Evolutionary conservation across 2,329 filamentous ascomycete genomes (phyloP).

Genomic region (Coniochaeta prunicola): DNA sequence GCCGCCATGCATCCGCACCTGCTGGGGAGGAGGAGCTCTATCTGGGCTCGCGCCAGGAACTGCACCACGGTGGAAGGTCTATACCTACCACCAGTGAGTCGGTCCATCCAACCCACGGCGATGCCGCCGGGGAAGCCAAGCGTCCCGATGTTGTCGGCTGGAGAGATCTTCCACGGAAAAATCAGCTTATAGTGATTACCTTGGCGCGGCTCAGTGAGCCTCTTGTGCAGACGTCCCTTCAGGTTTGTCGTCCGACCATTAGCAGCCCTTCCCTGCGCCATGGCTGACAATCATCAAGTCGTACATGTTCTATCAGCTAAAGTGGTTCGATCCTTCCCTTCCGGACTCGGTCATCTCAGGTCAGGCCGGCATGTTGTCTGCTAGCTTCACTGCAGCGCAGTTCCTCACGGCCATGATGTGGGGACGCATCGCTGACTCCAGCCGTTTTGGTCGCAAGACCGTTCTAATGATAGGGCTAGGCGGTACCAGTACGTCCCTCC

Average conservation of each 20-base stretch:
- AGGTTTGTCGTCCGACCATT: conserved; percentile 18
- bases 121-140: neutral
- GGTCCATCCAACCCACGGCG: neutral
- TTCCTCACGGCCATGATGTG: conserved; percentile 78
- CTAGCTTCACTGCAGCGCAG: conserved; percentile 74
- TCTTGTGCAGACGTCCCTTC: conserved; percentile 68
- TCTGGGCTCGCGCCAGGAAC: neutral
- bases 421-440: conserved; percentile 63
- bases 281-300: conserved; percentile 33
- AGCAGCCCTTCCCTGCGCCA: neutral
- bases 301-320: conserved; percentile 87
- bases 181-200: conserved; percentile 70
- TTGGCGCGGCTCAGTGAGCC: conserved; percentile 76
- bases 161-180: conserved; percentile 67
- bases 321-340: conserved; percentile 56
- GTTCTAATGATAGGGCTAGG: conserved; percentile 70
- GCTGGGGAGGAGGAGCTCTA: neutral
- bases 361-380: conserved; percentile 72
- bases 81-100: neutral
- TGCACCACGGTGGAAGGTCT: neutral
- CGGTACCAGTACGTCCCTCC: conserved; percentile 46
- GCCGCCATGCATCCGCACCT: neutral
- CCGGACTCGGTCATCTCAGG: conserved; percentile 60
- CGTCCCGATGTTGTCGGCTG: conserved; percentile 30
- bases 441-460: conserved; percentile 63